A percentile compares a stretch with the other conserved stretches of the same genome.
These are phyloP conservation scores for Macrolepiota fuliginosa DNA, from an alignment of 768 basidiomycete genomes.

Conservation along the genomic window DNA sequence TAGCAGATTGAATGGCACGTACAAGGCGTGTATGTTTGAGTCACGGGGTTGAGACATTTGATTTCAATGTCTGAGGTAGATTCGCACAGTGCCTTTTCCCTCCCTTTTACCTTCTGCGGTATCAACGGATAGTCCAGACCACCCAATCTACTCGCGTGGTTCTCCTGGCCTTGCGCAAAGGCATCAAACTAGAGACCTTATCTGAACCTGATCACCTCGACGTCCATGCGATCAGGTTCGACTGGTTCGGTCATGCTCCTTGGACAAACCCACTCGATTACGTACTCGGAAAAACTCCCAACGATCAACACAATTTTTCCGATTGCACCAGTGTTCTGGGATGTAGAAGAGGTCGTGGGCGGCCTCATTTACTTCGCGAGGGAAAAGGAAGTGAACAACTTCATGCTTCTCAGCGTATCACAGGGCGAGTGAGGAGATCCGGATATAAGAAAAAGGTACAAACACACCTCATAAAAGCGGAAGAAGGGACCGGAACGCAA, in stretches of 20 bases:
- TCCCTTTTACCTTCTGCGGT: no score
- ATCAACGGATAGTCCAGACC: no score
- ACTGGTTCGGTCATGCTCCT: conserved; percentile 31
- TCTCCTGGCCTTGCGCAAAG: conserved; percentile 28
- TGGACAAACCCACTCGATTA: conserved; percentile 12
- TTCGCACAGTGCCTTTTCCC: no score
- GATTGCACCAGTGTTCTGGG: conserved; percentile 19
- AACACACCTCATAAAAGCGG: conserved; percentile 28
- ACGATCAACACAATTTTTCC: conserved; percentile 30
- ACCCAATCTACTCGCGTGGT: conserved; percentile 22
- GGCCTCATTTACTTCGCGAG: conserved; percentile 28
- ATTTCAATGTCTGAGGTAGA: no score
- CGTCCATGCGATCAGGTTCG: conserved; percentile 29
- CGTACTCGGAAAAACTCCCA: background rate
- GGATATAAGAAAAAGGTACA: conserved; percentile 28
- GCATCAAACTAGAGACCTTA: conserved; percentile 4
- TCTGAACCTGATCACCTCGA: background rate
- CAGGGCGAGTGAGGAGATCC: conserved; percentile 5
- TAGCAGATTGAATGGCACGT: no score
- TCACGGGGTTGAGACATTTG: no score
- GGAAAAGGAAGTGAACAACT: conserved; percentile 25
- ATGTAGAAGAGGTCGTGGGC: background rate
- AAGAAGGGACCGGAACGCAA: conserved; percentile 26
- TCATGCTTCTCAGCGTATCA: conserved; percentile 25
- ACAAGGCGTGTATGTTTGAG: no score